These are phyloP conservation scores for Penicillium nordicum DNA, from an alignment of 2,329 filamentous ascomycete genomes.

Conservation along the genomic window DNA sequence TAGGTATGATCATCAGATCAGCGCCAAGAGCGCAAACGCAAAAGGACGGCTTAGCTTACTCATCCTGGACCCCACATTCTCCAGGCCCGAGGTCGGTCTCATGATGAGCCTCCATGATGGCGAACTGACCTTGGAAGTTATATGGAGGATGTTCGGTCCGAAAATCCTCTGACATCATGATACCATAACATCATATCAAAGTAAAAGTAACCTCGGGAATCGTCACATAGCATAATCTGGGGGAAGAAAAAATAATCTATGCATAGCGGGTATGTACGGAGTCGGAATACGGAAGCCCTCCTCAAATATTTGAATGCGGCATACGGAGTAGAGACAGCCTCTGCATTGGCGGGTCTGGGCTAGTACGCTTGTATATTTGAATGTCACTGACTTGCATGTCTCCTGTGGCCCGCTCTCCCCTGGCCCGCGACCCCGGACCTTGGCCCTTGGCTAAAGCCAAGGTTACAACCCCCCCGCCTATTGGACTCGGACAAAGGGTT, in stretches of 20 bases:
- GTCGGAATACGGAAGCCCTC: background rate
- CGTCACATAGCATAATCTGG: background rate
- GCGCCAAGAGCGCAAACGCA: background rate
- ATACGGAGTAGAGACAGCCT: background rate
- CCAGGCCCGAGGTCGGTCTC: background rate
- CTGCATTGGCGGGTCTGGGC: background rate
- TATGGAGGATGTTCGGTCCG: background rate
- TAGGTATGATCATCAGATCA: background rate
- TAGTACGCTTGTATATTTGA: background rate
- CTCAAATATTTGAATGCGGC: background rate
- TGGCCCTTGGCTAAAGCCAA: constrained; percentile 1
- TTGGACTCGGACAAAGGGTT: constrained; percentile 11
- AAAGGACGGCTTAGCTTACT: background rate
- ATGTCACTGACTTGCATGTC: background rate
- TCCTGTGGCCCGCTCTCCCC: constrained; percentile 5
- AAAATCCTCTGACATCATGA: background rate
- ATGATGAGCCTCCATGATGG: background rate
- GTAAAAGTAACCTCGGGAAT: background rate
- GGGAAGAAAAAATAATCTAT: background rate
- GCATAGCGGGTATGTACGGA: background rate
- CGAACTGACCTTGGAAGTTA: background rate
- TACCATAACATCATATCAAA: background rate
- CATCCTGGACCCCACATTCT: constrained; percentile 1
- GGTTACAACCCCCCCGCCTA: background rate
- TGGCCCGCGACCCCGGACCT: constrained; percentile 6